Percentiles rank a stretch among this genome's conserved stretches.
Evolutionary conservation across 441 rosid genomes (phyloP).

Genomic region (Sinapis alba): DNA sequence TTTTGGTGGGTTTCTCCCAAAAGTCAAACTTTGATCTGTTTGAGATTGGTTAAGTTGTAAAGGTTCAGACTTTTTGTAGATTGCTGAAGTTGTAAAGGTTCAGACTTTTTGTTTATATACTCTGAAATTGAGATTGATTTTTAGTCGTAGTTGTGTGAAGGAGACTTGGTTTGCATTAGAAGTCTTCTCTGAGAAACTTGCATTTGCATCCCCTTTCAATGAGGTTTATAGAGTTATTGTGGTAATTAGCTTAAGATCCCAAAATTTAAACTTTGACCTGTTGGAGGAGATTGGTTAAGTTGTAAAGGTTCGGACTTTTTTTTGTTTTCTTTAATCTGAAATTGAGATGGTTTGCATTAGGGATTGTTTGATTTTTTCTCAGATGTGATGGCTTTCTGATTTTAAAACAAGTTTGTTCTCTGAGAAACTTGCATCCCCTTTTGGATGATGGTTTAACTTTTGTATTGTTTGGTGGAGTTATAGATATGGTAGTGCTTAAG

Average conservation of each 20-base stretch:
- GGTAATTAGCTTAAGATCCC: too few relatives aligned
- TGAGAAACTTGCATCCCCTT: too few relatives aligned
- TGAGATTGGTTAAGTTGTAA: constrained; percentile 15
- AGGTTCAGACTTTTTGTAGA: constrained; percentile 1
- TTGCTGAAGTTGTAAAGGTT: too few relatives aligned
- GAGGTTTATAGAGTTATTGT: too few relatives aligned
- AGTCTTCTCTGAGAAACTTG: too few relatives aligned
- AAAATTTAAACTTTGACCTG: neutral
- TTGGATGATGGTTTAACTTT: too few relatives aligned
- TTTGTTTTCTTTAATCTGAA: neutral
- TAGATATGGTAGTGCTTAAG: constrained; percentile 2
- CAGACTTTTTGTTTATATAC: too few relatives aligned
- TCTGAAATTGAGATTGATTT: too few relatives aligned
- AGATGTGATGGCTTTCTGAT: neutral
- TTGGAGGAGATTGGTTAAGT: constrained; percentile 20
- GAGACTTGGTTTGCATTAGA: too few relatives aligned
- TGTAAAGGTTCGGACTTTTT: neutral
- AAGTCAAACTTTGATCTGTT: neutral
- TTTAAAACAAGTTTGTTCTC: too few relatives aligned
- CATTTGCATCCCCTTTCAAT: too few relatives aligned
- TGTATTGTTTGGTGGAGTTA: neutral
- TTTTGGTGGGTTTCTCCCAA: neutral
- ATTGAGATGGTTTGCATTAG: constrained; percentile 6
- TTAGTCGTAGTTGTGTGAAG: too few relatives aligned
- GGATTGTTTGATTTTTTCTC: neutral